Evolutionary conservation across 305 asterid species (phyloP).

Genomic region (Solanum hybrid): DNA sequence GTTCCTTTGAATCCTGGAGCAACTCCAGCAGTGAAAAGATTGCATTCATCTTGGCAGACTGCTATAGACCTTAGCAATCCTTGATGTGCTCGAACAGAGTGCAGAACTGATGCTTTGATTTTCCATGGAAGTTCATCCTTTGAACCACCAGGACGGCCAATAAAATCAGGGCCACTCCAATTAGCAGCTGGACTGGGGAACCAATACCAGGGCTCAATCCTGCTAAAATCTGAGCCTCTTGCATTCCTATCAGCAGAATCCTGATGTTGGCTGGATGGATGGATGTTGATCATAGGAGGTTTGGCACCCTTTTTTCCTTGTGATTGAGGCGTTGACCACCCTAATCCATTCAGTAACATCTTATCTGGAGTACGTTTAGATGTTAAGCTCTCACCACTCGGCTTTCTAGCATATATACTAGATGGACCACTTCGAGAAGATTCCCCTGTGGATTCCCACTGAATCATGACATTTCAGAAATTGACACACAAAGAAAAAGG

Average conservation of each 20-base stretch:
- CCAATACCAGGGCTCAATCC: conserved; percentile 92
- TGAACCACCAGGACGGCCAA: conserved; percentile 66
- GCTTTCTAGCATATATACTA: conserved; percentile 37
- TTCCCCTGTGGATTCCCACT: conserved; percentile 85
- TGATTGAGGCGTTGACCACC: conserved; percentile 87
- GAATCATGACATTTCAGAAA: conserved; percentile 31
- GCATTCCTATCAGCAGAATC: conserved; percentile 36
- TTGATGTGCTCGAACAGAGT: conserved; percentile 88
- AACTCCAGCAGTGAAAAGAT: conserved; percentile 91
- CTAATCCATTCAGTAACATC: conserved; percentile 63
- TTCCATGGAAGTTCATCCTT: conserved; percentile 96
- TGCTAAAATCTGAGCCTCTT: conserved; percentile 35
- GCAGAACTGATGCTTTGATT: conserved; percentile 76
- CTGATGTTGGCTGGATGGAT: conserved; percentile 30
- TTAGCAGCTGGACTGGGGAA: conserved; percentile 71
- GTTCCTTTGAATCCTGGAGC: conserved; percentile 95
- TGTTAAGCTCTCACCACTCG: conserved; percentile 38
- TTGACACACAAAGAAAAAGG: conserved; percentile 9
- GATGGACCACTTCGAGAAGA: conserved; percentile 47
- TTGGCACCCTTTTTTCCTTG: conserved; percentile 48
- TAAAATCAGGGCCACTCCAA: conserved; percentile 65
- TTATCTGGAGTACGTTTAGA: conserved; percentile 53
- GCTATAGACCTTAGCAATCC: conserved; percentile 91
- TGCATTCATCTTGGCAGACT: conserved; percentile 78
- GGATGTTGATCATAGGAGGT: conserved; percentile 28